A percentile compares a stretch with the other conserved stretches of the same genome.
Conservation (phyloP, 163 green algal genomes). For the Chlamydomonas reinhardtii region DNA sequence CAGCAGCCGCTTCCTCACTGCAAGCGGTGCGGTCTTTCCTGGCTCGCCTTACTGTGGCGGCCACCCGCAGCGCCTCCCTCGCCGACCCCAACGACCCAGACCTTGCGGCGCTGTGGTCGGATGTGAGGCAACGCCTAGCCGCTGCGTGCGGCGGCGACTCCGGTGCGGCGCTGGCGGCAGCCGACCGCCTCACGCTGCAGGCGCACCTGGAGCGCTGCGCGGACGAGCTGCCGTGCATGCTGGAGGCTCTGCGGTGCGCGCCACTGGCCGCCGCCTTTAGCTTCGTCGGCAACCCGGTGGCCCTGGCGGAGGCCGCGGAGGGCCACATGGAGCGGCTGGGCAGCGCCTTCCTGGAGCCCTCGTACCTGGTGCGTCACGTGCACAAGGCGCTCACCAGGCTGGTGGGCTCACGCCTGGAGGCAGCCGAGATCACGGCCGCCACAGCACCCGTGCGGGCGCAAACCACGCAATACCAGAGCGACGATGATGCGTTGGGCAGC, state of each 20-base stretch:
- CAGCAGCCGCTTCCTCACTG: background rate
- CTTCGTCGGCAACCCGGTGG: constrained; percentile 16
- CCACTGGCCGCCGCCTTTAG: background rate
- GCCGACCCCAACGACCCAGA: background rate
- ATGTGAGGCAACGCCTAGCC: background rate
- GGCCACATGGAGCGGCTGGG: background rate
- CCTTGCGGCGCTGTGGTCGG: background rate
- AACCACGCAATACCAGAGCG: background rate
- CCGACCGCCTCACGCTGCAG: background rate
- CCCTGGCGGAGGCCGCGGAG: background rate
- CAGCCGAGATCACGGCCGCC: background rate
- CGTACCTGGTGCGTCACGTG: background rate
- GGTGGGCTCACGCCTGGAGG: background rate
- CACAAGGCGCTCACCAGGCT: background rate
- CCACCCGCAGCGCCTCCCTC: constrained; percentile 3
- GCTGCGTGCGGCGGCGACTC: background rate
- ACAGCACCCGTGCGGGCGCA: too few relatives aligned
- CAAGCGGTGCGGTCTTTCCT: background rate
- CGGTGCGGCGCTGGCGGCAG: background rate
- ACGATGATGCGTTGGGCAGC: background rate
- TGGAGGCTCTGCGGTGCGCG: background rate
- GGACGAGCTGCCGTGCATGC: constrained; percentile 7
- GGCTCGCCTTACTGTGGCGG: background rate
- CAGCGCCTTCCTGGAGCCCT: background rate
- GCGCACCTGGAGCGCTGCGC: constrained; percentile 8